These are phyloP conservation scores for Trichoderma sp. DNA, from an alignment of 2,329 filamentous ascomycete genomes.

Conservation along the genomic window DNA sequence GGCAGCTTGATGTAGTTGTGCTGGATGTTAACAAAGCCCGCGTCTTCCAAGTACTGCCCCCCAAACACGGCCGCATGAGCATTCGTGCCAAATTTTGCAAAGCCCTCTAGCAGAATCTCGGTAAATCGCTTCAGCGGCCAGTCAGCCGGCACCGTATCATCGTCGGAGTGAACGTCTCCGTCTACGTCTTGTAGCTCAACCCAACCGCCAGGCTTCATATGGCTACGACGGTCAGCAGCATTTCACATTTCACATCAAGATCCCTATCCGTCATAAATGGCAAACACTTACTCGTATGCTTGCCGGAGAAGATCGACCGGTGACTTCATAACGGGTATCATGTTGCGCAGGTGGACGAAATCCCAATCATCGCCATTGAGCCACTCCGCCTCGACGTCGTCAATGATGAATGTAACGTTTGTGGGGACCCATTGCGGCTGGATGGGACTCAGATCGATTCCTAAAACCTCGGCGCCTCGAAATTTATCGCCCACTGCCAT, in stretches of 20 bases:
- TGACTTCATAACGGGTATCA: constrained; percentile 47
- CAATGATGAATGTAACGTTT: constrained; percentile 44
- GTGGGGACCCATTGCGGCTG: constrained; percentile 45
- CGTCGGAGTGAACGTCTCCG: constrained; percentile 39
- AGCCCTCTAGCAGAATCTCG: constrained; percentile 38
- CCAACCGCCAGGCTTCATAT: constrained; percentile 47
- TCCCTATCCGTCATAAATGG: rapidly evolving
- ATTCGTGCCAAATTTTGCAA: constrained; percentile 42
- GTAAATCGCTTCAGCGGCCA: constrained; percentile 28
- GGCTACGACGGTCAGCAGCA: constrained; percentile 28
- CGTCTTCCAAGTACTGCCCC: constrained; percentile 39
- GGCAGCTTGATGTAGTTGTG: constrained; percentile 47
- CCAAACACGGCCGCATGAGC: constrained; percentile 44
- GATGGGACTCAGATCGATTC: constrained; percentile 44
- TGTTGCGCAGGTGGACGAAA: constrained; percentile 42
- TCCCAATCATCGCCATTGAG: constrained; percentile 32
- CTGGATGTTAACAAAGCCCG: constrained; percentile 44
- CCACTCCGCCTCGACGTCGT: constrained; percentile 40
- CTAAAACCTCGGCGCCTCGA: constrained; percentile 40
- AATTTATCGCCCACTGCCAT: constrained; percentile 38
- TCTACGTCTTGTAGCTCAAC: constrained; percentile 46
- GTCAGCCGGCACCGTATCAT: constrained; percentile 33
- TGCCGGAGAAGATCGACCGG: constrained; percentile 37
- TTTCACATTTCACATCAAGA: not conserved
- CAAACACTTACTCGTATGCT: constrained; percentile 33